Evolutionary conservation across 805 yeast genomes (phyloP).

Genomic region (Lipomyces anomalus): DNA sequence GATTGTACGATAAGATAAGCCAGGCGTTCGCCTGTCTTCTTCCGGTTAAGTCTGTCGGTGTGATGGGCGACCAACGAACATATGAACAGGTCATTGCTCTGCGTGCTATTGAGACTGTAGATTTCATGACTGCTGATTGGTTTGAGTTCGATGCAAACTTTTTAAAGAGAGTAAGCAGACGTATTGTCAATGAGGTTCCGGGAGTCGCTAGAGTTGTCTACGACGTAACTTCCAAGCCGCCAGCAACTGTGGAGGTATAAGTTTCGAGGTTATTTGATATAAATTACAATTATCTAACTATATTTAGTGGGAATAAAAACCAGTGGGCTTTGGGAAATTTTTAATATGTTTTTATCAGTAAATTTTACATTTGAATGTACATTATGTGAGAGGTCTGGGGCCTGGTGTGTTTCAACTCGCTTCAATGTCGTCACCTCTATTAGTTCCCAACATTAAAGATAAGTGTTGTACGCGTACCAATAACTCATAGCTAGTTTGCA

Average conservation of each 20-base stretch:
- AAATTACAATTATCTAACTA: too few species aligned
- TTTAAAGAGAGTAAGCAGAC: constrained; percentile 85
- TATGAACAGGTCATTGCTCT: constrained; percentile 98
- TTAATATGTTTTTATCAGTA: too few species aligned
- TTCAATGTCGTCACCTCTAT: too few species aligned
- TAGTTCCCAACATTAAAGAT: too few species aligned
- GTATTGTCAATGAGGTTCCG: constrained; percentile 97
- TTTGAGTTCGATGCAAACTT: constrained; percentile 85
- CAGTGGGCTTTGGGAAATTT: too few species aligned
- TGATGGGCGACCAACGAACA: constrained; percentile 99
- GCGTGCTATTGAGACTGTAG: constrained; percentile 95
- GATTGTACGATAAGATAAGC: constrained; percentile 84
- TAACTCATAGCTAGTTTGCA: too few species aligned
- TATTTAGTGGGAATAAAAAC: too few species aligned
- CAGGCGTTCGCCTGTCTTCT: constrained; percentile 97
- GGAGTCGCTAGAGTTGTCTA: constrained; percentile 99
- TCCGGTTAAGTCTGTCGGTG: constrained; percentile 98
- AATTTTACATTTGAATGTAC: too few species aligned
- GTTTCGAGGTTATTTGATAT: too few species aligned
- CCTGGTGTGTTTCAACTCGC: too few species aligned
- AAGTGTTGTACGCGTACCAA: too few species aligned
- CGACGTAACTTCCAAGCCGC: constrained; percentile 98
- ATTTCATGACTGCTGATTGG: constrained; percentile 99
- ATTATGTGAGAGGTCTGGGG: too few species aligned
- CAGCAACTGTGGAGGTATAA: constrained; percentile 99